phyloP scores from a whole-genome alignment of 2,329 filamentous ascomycete genomes.

The Fonsecaea monophora region DNA sequence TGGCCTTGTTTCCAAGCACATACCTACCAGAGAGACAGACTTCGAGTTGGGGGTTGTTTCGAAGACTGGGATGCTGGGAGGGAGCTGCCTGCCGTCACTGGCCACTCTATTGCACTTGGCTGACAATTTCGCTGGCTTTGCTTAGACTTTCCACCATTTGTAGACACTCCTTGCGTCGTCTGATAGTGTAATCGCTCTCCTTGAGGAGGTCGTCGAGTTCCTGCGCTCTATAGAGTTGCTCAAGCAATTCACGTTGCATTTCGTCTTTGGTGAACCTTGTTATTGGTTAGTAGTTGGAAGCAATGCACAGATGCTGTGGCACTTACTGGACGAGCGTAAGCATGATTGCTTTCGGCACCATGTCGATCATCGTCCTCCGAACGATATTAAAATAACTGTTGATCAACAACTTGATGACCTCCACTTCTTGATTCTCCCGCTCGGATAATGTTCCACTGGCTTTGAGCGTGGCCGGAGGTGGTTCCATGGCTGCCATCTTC shows the following conservation, averaged over 20 bases:
- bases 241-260: conserved; percentile 95
- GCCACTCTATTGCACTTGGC: conserved; percentile 65
- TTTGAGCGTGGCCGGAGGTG: conserved; percentile 89
- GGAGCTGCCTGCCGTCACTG: not conserved
- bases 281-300: conserved; percentile 30
- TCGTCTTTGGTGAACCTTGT: conserved; percentile 90
- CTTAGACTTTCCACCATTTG: conserved; percentile 96
- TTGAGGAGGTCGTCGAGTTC: conserved; percentile 93
- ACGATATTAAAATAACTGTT: conserved; percentile 98
- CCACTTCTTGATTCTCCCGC: conserved; percentile 92
- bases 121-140: conserved; percentile 94
- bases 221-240: conserved; percentile 94
- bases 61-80: not conserved
- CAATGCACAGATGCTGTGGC: not conserved
- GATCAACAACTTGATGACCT: conserved; percentile 98
- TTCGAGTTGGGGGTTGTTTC: not conserved
- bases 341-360: conserved; percentile 99
- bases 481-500: conserved; percentile 99
- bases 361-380: conserved; percentile 97
- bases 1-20: not conserved
- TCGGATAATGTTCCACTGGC: conserved; percentile 92
- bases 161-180: conserved; percentile 95
- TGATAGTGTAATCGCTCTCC: conserved; percentile 96
- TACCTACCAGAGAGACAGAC: not conserved
- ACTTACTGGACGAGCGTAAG: conserved; percentile 91